Evolutionary conservation across 177 flowering plant species (phyloP).

Genomic region (Vitis hybrid): DNA sequence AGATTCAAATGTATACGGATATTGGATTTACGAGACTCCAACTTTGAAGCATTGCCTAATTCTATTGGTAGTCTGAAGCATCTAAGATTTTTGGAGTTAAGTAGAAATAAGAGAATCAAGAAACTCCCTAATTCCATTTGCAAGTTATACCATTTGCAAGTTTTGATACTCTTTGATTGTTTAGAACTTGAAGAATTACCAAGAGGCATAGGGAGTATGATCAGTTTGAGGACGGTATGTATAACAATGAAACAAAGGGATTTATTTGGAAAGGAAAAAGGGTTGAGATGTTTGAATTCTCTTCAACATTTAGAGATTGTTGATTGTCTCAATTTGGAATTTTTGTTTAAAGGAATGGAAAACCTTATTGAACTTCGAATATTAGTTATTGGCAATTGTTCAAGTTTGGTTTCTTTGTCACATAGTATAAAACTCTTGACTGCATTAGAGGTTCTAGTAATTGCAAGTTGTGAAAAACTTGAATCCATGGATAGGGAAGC

Average conservation of each 20-base stretch:
- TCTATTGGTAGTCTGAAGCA: slow-evolving; percentile 6
- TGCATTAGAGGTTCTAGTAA: background rate
- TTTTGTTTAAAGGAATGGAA: background rate
- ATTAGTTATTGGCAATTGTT: fast-evolving
- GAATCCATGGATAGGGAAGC: background rate
- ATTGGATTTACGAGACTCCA: background rate
- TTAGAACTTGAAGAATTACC: background rate
- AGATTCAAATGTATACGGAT: background rate
- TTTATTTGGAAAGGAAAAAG: background rate
- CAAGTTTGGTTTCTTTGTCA: background rate
- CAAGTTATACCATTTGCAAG: slow-evolving; percentile 4
- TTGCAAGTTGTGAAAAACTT: background rate
- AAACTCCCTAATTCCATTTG: slow-evolving; percentile 5
- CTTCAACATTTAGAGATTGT: background rate
- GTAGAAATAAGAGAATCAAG: background rate
- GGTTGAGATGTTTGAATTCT: background rate
- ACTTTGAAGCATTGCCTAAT: background rate
- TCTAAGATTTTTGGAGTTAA: background rate
- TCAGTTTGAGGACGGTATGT: fast-evolving
- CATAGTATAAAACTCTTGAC: background rate
- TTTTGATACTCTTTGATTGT: background rate
- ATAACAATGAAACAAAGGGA: background rate
- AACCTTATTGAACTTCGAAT: background rate
- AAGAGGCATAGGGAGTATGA: background rate
- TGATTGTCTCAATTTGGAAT: background rate